A percentile compares a stretch with the other conserved stretches of the same genome.
These are phyloP conservation scores for Phytophthora meadii DNA, from an alignment of 352 stramenopile species.

Conservation along the genomic window DNA sequence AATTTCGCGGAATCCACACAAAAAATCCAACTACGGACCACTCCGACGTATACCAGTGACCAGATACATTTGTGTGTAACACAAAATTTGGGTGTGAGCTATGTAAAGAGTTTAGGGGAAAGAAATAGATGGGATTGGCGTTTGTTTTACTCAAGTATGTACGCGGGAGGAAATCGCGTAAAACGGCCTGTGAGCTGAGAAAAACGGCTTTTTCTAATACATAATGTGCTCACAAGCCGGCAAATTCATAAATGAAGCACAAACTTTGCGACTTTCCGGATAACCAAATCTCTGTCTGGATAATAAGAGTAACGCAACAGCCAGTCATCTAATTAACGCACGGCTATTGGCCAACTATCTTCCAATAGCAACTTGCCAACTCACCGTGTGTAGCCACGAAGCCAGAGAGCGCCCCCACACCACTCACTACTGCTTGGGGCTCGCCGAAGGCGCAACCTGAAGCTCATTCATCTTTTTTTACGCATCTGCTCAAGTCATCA, in stretches of 20 bases:
- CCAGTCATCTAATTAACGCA: neutral
- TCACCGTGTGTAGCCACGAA: no score
- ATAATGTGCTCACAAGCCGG: constrained; percentile 4
- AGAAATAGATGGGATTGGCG: neutral
- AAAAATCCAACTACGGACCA: no score
- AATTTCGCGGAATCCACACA: no score
- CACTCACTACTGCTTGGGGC: neutral
- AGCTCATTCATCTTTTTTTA: constrained; percentile 3
- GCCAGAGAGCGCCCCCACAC: neutral
- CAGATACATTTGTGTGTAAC: no score
- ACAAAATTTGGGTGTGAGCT: no score
- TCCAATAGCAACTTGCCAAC: no score
- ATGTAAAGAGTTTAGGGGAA: neutral
- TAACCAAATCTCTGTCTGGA: neutral
- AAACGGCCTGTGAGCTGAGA: neutral
- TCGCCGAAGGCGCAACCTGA: neutral
- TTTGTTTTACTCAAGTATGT: neutral
- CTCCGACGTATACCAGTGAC: no score
- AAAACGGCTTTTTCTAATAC: no score
- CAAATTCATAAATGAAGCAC: constrained; percentile 8
- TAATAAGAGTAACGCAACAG: neutral
- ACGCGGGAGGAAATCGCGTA: constrained; percentile 4
- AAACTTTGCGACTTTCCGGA: neutral
- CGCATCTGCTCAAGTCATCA: neutral
- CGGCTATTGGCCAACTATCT: no score